A percentile compares a stretch with the other conserved stretches of the same genome.
Conservation (phyloP, 228 moss, liverwort and hornwort genomes). For the Sphagnum fallax region DNA sequence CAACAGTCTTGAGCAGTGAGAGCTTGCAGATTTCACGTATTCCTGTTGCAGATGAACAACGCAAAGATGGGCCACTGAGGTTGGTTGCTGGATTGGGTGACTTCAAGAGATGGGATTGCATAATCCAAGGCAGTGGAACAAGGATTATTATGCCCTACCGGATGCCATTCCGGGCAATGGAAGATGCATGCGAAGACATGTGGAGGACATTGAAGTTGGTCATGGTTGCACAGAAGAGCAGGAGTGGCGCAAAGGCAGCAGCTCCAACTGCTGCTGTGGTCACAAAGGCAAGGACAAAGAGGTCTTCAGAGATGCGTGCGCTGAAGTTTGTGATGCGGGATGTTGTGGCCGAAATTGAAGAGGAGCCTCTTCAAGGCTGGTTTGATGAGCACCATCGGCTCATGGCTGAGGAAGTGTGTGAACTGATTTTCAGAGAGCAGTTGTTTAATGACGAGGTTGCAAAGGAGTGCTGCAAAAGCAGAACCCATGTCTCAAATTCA, state of each 20-base stretch:
- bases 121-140: constrained; percentile 59
- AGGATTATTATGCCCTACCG: constrained; percentile 73
- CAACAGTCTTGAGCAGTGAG: constrained; percentile 61
- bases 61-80: constrained; percentile 10
- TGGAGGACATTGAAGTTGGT: constrained; percentile 79
- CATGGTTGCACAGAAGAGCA: constrained; percentile 76
- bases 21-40: constrained; percentile 76
- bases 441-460: constrained; percentile 57
- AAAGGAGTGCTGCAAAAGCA: constrained; percentile 42
- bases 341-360: constrained; percentile 83
- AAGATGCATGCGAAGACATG: constrained; percentile 89
- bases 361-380: constrained; percentile 98
- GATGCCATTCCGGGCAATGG: constrained; percentile 74
- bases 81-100: constrained; percentile 17
- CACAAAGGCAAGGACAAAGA: constrained; percentile 43
- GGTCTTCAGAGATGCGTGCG: constrained; percentile 46
- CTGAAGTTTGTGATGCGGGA: constrained; percentile 61
- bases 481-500: constrained; percentile 29
- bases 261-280: constrained; percentile 13
- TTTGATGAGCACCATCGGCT: constrained; percentile 87
- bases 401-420: constrained; percentile 71
- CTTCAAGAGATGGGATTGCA: constrained; percentile 43
- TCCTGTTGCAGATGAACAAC: constrained; percentile 40
- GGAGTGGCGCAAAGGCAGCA: constrained; percentile 51
- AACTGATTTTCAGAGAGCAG: constrained; percentile 80